Conservation (phyloP, 1,284 basidiomycete species). For the Sphagnurus paluster region DNA sequence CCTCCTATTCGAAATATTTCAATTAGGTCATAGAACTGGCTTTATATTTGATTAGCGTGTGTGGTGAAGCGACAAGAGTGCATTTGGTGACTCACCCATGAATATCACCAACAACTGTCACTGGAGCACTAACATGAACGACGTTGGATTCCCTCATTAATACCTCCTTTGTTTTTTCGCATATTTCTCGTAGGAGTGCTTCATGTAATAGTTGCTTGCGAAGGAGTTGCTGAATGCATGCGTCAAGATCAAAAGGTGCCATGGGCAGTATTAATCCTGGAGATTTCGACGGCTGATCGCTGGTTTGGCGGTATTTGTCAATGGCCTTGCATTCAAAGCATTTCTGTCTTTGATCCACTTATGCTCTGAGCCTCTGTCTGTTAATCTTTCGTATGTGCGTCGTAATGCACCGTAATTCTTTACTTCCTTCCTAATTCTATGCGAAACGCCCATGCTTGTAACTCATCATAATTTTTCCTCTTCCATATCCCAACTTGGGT, state of each 20-base stretch:
- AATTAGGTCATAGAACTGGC: constrained; percentile 99
- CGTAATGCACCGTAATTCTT: constrained; percentile 18
- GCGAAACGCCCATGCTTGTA: constrained; percentile 7
- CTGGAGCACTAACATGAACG: constrained; percentile 96
- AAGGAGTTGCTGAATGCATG: constrained; percentile 88
- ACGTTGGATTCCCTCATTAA: constrained; percentile 99
- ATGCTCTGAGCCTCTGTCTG: constrained; percentile 2
- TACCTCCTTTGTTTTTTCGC: constrained; percentile 97
- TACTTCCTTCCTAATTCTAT: constrained; percentile 14
- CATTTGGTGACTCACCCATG: constrained; percentile 77
- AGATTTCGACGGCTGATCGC: constrained; percentile 24
- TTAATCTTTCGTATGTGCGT: constrained; percentile 18
- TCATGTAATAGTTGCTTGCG: constrained; percentile 93
- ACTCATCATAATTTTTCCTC: constrained; percentile 13
- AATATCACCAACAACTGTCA: constrained; percentile 99
- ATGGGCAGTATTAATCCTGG: constrained; percentile 38
- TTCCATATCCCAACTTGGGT: constrained; percentile 14
- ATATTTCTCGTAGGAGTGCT: constrained; percentile 91
- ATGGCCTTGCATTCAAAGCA: constrained; percentile 16
- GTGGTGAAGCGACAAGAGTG: constrained; percentile 10
- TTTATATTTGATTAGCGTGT: constrained; percentile 42
- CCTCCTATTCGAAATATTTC: constrained; percentile 99
- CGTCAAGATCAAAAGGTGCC: constrained; percentile 94
- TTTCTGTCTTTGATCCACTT: neutral
- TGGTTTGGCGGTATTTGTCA: constrained; percentile 39